Evolutionary conservation across 352 stramenopile genomes (phyloP), one percentile per base, ranked within the genome.

Genomic region (Phytophthora cryptogea): DNA sequence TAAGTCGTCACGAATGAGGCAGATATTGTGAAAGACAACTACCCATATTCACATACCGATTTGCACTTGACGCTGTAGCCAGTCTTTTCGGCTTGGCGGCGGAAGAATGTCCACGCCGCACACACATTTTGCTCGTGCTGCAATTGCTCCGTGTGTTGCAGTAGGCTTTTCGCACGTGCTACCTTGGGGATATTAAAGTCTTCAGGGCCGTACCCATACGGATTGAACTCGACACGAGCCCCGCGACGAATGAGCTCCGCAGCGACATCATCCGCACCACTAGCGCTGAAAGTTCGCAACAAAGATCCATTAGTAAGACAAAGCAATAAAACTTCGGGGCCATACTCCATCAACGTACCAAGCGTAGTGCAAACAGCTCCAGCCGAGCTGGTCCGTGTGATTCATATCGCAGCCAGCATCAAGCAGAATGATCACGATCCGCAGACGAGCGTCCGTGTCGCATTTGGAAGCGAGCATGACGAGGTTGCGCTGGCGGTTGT

Each of bases 161-260:
- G 56, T 55, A 95, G 33, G 66, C 84, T 94, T 70, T 90, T 92
- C 14, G 86, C 86, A 49, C 80, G 83, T 17, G 56, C 62, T 14
- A 95, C 84, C 57, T 93, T 92, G 1, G 84, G 81, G 53, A 94
- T 89, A 42, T 90, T 65, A 47, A 95, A 90, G 47, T 95, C 86
- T 72, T 92, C 84, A 5, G 84, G 80, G 30, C 86, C 86, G 58
- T 92, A 95, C 41, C 86, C 86, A 50, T 93, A 95, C 45, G 82
- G 83, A 39, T 95, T 95, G 45, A 89, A 92, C 41, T 89, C 76
- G 28, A 93, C 74, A 30, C 67, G 68, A 27, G 77, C 84, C 26
- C 80, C 86, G 17, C 86, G 71, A 39, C 86, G 83, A 65, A 94
- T 74, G 5, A 95, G 75, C 58, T 95, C 86, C 0, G 62, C 75